These are phyloP conservation scores for Kazachstania martiniae DNA, from an alignment of 805 yeast species.

Conservation along the genomic window DNA sequence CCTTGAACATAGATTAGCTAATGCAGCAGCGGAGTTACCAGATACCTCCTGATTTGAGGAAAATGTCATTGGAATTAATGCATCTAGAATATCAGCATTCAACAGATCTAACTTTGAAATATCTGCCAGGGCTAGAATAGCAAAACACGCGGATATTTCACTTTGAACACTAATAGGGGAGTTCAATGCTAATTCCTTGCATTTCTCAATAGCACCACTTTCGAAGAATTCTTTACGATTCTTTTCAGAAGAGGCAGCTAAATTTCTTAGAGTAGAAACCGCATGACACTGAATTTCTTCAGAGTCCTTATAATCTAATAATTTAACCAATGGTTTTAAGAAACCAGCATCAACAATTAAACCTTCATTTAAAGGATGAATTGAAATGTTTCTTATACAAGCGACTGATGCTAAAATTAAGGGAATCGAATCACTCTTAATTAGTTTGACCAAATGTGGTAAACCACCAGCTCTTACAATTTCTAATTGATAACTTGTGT, in stretches of 20 bases:
- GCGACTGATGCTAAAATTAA: constrained; percentile 95
- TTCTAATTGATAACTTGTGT: constrained; percentile 89
- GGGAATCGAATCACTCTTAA: constrained; percentile 85
- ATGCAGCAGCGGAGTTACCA: constrained; percentile 96
- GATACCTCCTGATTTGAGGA: constrained; percentile 89
- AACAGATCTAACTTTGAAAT: constrained; percentile 79
- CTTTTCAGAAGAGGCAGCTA: constrained; percentile 91
- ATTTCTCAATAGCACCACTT: constrained; percentile 91
- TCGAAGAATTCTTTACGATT: constrained; percentile 85
- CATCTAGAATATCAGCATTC: constrained; percentile 75
- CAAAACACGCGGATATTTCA: constrained; percentile 95
- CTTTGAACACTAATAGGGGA: constrained; percentile 90
- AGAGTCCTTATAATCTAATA: constrained; percentile 74
- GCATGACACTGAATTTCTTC: constrained; percentile 99
- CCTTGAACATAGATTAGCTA: constrained; percentile 90
- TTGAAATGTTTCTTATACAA: constrained; percentile 92
- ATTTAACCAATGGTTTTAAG: constrained; percentile 75
- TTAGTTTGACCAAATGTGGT: constrained; percentile 80
- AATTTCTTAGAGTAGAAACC: constrained; percentile 86
- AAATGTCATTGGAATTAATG: constrained; percentile 81
- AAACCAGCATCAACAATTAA: constrained; percentile 95
- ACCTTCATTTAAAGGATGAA: constrained; percentile 93
- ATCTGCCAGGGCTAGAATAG: constrained; percentile 92
- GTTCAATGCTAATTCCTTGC: constrained; percentile 72
- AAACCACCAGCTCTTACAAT: constrained; percentile 93